Conservation (phyloP, 2,329 filamentous ascomycete genomes). For the Xylariaceae sp. region DNA sequence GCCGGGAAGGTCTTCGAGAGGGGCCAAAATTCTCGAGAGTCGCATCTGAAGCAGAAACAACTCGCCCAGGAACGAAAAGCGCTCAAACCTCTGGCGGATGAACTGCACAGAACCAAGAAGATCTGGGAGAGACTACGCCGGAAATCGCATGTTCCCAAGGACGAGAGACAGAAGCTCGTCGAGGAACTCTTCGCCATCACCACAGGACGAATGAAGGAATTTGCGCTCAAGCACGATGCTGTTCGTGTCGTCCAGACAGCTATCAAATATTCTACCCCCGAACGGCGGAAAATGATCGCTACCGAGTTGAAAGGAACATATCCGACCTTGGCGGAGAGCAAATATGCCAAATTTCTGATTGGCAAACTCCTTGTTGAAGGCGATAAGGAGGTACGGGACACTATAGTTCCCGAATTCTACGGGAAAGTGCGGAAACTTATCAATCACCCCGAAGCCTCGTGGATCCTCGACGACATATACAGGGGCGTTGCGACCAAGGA, state of each 20-base stretch:
- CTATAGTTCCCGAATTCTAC: conserved; percentile 93
- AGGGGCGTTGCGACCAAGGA: conserved; percentile 78
- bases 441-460: conserved; percentile 92
- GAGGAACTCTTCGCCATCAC: conserved; percentile 88
- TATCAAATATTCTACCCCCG: conserved; percentile 86
- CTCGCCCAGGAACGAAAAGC: conserved; percentile 84
- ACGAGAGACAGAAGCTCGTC: conserved; percentile 83
- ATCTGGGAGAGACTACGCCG: conserved; percentile 91
- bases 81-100: conserved; percentile 87
- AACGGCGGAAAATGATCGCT: conserved; percentile 83
- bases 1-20: conserved; percentile 38
- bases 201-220: conserved; percentile 86
- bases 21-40: conserved; percentile 69
- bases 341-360: conserved; percentile 95
- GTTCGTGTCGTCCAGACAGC: conserved; percentile 96
- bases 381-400: conserved; percentile 77
- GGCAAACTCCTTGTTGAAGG: conserved; percentile 94
- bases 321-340: conserved; percentile 81
- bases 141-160: conserved; percentile 88
- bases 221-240: conserved; percentile 97
- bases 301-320: conserved; percentile 82
- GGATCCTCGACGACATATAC: conserved; percentile 98
- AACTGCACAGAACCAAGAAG: conserved; percentile 86
- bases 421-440: conserved; percentile 89
- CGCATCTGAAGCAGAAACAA: conserved; percentile 89